A percentile compares a stretch with the other conserved stretches of the same genome.
phyloP scores from a whole-genome alignment of 2,329 filamentous ascomycete genomes.

The Fusarium pininemorale region DNA sequence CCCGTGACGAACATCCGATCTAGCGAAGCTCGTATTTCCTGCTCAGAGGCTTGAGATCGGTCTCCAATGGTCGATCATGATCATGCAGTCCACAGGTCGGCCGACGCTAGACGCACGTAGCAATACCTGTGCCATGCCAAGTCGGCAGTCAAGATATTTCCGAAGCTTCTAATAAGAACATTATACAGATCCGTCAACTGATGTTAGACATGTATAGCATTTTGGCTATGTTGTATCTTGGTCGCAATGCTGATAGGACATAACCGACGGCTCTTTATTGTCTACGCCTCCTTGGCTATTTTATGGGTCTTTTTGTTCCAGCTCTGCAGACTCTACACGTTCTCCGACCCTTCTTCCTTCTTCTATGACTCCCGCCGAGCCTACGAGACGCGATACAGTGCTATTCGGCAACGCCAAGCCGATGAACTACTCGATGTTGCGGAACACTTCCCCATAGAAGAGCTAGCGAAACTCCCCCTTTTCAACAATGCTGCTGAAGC shows the following conservation, averaged over 20 bases:
- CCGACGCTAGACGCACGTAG: neutral
- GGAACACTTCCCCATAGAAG: neutral
- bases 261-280: neutral
- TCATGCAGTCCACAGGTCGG: neutral
- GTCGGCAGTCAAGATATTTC: neutral
- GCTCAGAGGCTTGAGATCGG: no score
- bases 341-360: constrained; percentile 38
- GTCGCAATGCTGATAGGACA: neutral
- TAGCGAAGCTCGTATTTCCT: neutral
- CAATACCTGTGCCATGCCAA: neutral
- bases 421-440: constrained; percentile 30
- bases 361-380: constrained; percentile 41
- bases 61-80: neutral
- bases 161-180: neutral
- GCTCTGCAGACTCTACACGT: constrained; percentile 33
- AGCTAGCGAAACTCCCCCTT: neutral
- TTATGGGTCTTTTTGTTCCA: constrained; percentile 37
- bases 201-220: accelerated
- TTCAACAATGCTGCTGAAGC: neutral
- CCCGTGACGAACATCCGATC: neutral
- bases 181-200: accelerated
- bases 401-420: constrained; percentile 35
- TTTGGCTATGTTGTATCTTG: no score
- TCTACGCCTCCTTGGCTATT: neutral
- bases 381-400: constrained; percentile 39